These are phyloP conservation scores for Trypanosoma cruzi DNA, from an alignment of 208 protist genomes.

Conservation along the genomic window DNA sequence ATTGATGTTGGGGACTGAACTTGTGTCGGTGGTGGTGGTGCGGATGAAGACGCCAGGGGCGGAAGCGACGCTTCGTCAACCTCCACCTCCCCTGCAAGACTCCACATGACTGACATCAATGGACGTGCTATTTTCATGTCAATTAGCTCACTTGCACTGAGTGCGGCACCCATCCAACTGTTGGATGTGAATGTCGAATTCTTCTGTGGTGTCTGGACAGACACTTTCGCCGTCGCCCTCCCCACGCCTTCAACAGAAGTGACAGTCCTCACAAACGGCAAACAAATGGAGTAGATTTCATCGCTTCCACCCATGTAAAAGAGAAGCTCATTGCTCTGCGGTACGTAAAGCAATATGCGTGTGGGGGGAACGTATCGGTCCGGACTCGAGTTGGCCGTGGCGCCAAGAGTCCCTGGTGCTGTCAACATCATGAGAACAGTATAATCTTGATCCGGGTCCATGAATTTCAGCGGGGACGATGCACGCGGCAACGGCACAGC, in stretches of 20 bases:
- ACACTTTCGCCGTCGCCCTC: neutral
- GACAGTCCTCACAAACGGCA: constrained; percentile 34
- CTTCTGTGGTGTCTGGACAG: neutral
- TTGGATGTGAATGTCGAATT: neutral
- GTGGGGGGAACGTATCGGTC: neutral
- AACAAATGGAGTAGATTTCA: constrained; percentile 39
- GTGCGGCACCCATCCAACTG: constrained; percentile 17
- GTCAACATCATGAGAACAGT: constrained; percentile 32
- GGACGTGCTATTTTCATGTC: constrained; percentile 34
- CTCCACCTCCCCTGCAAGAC: constrained; percentile 23
- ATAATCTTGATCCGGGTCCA: constrained; percentile 24
- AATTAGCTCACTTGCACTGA: neutral
- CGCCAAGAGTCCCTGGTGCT: neutral
- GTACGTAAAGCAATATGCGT: constrained; percentile 24
- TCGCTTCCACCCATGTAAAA: constrained; percentile 34
- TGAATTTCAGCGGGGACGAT: constrained; percentile 10
- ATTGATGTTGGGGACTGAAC: neutral
- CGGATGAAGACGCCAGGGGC: neutral
- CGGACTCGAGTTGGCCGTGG: neutral
- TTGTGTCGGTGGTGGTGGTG: neutral
- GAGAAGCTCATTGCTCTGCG: constrained; percentile 40
- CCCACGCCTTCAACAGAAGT: neutral
- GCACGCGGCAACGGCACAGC: neutral
- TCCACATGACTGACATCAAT: constrained; percentile 27
- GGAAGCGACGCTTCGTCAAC: constrained; percentile 16